Conservation (phyloP, 768 basidiomycete genomes). For the Coprinopsis cinerea region DNA sequence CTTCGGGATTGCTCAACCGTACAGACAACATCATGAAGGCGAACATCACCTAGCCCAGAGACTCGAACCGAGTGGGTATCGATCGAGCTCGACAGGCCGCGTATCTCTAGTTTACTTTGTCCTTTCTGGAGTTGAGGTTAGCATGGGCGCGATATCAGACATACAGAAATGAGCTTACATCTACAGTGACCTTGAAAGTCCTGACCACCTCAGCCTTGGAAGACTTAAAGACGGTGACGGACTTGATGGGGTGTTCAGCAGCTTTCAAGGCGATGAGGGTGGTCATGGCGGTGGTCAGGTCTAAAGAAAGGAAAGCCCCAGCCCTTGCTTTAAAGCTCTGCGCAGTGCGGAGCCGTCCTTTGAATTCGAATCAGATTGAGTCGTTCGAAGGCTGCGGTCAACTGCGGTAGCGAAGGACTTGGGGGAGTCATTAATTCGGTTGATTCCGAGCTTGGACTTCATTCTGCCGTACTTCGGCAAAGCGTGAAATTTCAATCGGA, state of each 20-base stretch:
- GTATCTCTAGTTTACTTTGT: slow-evolving; percentile 45
- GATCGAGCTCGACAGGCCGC: slow-evolving; percentile 42
- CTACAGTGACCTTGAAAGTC: slow-evolving; percentile 39
- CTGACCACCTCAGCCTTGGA: slow-evolving; percentile 52
- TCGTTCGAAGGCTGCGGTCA: no score
- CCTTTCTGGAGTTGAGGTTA: slow-evolving; percentile 34
- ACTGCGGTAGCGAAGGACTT: no score
- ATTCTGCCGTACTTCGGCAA: no score
- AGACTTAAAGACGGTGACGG: slow-evolving; percentile 53
- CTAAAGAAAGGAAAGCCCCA: neutral
- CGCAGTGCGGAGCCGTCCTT: no score
- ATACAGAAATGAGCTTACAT: slow-evolving; percentile 29
- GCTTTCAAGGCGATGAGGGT: slow-evolving; percentile 23
- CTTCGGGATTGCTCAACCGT: slow-evolving; percentile 21
- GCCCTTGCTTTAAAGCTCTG: neutral
- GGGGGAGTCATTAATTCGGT: no score
- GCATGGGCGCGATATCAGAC: neutral
- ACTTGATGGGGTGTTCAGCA: slow-evolving; percentile 41
- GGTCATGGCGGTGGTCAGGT: slow-evolving; percentile 9
- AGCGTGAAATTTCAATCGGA: no score
- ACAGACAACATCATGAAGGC: slow-evolving; percentile 53
- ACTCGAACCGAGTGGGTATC: slow-evolving; percentile 50
- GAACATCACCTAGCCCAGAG: slow-evolving; percentile 41
- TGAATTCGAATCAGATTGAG: no score
- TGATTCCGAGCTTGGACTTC: no score